phyloP scores from a whole-genome alignment of 2,329 filamentous ascomycete species.

The Venturia asperata region DNA sequence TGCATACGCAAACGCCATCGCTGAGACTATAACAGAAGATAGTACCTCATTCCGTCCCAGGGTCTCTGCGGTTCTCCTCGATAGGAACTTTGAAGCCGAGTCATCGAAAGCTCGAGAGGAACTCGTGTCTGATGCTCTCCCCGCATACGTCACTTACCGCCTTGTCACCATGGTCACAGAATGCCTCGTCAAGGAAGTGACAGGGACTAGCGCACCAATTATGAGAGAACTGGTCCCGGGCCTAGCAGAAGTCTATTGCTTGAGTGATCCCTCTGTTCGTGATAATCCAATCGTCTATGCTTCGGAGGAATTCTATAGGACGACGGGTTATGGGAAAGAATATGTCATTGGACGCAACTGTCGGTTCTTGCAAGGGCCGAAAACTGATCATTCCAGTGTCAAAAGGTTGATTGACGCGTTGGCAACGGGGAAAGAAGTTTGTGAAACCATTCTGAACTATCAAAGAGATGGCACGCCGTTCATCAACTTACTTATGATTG shows the following conservation, averaged over 20 bases:
- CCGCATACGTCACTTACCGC: constrained; percentile 37
- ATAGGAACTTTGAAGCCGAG: constrained; percentile 33
- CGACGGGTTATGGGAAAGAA: constrained; percentile 37
- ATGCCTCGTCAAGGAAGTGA: constrained; percentile 39
- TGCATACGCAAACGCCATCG: constrained; percentile 40
- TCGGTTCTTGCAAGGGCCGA: constrained; percentile 39
- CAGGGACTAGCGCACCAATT: constrained; percentile 34
- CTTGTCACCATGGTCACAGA: constrained; percentile 37
- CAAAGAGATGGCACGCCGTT: constrained; percentile 36
- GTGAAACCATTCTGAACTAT: constrained; percentile 40
- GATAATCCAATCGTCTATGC: constrained; percentile 43
- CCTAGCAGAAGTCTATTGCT: constrained; percentile 40
- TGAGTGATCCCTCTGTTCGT: constrained; percentile 37
- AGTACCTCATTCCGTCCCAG: neutral
- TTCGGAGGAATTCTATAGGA: constrained; percentile 40
- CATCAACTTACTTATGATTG: constrained; percentile 36
- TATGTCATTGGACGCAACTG: constrained; percentile 40
- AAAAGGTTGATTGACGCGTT: constrained; percentile 33
- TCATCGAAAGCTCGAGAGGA: constrained; percentile 29
- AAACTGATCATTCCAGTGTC: constrained; percentile 31
- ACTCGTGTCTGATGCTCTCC: constrained; percentile 36
- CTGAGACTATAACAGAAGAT: constrained; percentile 20
- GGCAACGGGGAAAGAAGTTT: constrained; percentile 35
- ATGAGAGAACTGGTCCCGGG: constrained; percentile 37
- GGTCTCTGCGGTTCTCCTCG: constrained; percentile 30